phyloP scores from a whole-genome alignment of 2,329 filamentous ascomycete species.

The Calonectria pauciramosa region DNA sequence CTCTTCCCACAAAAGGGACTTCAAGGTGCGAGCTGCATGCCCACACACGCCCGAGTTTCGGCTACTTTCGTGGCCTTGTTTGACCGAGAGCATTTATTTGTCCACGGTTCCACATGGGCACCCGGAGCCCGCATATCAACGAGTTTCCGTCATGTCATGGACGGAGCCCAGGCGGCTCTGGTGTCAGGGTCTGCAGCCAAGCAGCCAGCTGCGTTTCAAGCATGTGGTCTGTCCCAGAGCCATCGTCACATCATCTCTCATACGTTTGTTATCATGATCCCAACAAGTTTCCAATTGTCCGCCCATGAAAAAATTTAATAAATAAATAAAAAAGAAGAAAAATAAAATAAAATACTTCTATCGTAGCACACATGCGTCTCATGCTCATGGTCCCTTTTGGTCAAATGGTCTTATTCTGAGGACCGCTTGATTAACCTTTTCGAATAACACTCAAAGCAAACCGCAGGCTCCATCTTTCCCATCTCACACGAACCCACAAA shows the following conservation, averaged over 20 bases:
- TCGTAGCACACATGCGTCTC: conserved; percentile 16
- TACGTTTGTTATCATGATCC: conserved; percentile 28
- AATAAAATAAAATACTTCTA: neutral
- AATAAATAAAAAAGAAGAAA: neutral
- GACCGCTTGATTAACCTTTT: neutral
- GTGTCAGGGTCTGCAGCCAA: neutral
- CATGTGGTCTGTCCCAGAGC: conserved; percentile 17
- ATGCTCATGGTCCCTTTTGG: neutral
- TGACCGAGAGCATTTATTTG: conserved; percentile 7
- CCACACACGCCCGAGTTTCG: conserved; percentile 17
- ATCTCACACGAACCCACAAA: conserved; percentile 39
- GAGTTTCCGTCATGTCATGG: conserved; percentile 27
- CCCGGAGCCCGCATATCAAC: conserved; percentile 7
- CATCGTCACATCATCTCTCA: conserved; percentile 25
- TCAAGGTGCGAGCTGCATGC: conserved; percentile 3
- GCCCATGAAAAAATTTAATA: no score
- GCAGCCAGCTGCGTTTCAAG: conserved; percentile 12
- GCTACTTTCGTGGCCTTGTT: conserved; percentile 8
- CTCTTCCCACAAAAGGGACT: neutral
- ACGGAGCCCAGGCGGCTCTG: conserved; percentile 17
- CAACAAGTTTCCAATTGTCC: conserved; percentile 11
- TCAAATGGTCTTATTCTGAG: neutral
- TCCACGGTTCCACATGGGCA: conserved; percentile 21
- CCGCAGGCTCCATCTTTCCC: neutral
- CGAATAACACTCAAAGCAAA: neutral